Percentiles rank a stretch among this genome's conserved stretches.
phyloP scores from a whole-genome alignment of 495 filamentous ascomycete genomes.

The Hypoxylon crocopeplum region DNA sequence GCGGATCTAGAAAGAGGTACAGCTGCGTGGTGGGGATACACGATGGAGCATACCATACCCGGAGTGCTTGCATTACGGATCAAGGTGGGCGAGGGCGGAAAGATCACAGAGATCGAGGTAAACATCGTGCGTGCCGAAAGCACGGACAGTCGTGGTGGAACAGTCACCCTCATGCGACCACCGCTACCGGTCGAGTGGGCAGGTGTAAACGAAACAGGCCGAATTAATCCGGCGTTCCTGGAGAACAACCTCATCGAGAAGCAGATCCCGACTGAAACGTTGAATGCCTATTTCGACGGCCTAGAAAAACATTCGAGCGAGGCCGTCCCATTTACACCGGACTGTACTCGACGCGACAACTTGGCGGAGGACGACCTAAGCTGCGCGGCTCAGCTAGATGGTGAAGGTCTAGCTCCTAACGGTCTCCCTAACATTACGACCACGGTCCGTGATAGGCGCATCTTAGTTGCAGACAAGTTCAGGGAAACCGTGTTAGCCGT shows the following conservation, averaged over 20 bases:
- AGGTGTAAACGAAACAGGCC: conserved; percentile 18
- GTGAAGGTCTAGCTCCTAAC: conserved; percentile 26
- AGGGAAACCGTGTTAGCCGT: conserved; percentile 28
- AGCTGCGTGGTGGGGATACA: conserved; percentile 36
- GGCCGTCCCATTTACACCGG: conserved; percentile 19
- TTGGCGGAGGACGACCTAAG: conserved; percentile 18
- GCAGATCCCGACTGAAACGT: background rate
- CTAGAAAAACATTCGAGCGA: conserved; percentile 34
- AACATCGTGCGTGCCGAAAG: conserved; percentile 29
- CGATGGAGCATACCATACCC: conserved; percentile 32
- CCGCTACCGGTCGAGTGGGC: conserved; percentile 37
- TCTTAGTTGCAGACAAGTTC: conserved; percentile 20
- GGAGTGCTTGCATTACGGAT: conserved; percentile 38
- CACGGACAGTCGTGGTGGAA: conserved; percentile 25
- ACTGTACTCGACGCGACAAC: conserved; percentile 32
- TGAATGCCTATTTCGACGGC: conserved; percentile 29
- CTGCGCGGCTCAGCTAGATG: conserved; percentile 34
- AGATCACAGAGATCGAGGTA: conserved; percentile 43
- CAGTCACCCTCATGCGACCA: conserved; percentile 37
- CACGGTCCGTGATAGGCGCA: conserved; percentile 29
- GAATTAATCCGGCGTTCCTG: conserved; percentile 18
- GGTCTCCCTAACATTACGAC: conserved; percentile 30
- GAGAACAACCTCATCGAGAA: conserved; percentile 1
- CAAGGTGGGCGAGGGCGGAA: conserved; percentile 26
- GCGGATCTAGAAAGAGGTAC: conserved; percentile 32